These are phyloP conservation scores for Immersiella caudata DNA, from an alignment of 495 filamentous ascomycete species.

Conservation along the genomic window DNA sequence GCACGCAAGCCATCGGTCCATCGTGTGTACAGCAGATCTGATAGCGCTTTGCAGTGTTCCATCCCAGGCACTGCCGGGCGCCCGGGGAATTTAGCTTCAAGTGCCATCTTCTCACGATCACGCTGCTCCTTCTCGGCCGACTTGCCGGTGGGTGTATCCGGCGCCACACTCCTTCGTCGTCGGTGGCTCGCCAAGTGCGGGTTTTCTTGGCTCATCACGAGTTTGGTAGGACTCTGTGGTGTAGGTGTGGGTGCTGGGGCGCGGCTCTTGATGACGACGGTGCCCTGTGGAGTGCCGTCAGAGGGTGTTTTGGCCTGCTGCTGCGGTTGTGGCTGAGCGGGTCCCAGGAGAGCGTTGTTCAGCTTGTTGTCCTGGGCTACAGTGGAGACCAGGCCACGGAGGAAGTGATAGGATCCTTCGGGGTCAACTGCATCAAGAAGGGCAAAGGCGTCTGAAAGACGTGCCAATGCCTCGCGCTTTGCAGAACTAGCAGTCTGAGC, in stretches of 20 bases:
- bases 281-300: slow-evolving; percentile 45
- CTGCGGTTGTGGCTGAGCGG: slow-evolving; percentile 9
- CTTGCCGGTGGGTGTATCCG: slow-evolving; percentile 24
- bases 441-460: slow-evolving; percentile 80
- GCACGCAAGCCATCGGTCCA: slow-evolving; percentile 85
- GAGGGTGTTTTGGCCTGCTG: slow-evolving; percentile 27
- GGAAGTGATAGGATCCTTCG: slow-evolving; percentile 83
- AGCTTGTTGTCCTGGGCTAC: slow-evolving; percentile 48
- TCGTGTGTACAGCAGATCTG: slow-evolving; percentile 84
- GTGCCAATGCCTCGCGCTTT: slow-evolving; percentile 79
- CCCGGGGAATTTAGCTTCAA: slow-evolving; percentile 53
- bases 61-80: slow-evolving; percentile 66
- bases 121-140: slow-evolving; percentile 32
- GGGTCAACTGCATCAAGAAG: slow-evolving; percentile 84
- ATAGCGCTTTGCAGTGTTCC: slow-evolving; percentile 87
- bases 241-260: slow-evolving; percentile 31
- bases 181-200: slow-evolving; percentile 80
- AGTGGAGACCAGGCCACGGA: slow-evolving; percentile 64
- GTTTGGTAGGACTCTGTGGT: slow-evolving; percentile 52
- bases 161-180: slow-evolving; percentile 62
- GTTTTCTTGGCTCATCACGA: slow-evolving; percentile 79
- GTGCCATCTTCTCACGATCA: slow-evolving; percentile 50
- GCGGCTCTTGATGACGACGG: slow-evolving; percentile 49
- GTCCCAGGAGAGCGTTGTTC: slow-evolving; percentile 39
- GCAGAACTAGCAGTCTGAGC: slow-evolving; percentile 72